Evolutionary conservation across 768 basidiomycete genomes (phyloP).

Genomic region (Termitomyces sp.): DNA sequence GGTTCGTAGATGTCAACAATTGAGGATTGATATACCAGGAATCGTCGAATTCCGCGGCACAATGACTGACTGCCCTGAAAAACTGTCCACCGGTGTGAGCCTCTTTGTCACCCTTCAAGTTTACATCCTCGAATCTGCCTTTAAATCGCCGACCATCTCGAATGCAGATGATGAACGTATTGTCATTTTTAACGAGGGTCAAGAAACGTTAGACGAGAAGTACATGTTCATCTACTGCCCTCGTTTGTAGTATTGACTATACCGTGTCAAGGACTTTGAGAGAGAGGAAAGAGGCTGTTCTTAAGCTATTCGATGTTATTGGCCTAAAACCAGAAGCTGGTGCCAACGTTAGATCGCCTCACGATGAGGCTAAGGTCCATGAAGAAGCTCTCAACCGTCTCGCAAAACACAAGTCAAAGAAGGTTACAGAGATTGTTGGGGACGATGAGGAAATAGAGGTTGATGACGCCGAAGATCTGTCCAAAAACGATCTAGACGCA

Average conservation of each 20-base stretch:
- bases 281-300: constrained; percentile 71
- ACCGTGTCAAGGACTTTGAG: constrained; percentile 43
- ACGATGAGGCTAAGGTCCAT: constrained; percentile 27
- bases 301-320: constrained; percentile 67
- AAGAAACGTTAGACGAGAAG: constrained; percentile 78
- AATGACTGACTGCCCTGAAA: constrained; percentile 73
- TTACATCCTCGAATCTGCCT: constrained; percentile 65
- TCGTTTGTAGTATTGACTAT: neutral
- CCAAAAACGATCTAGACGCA: constrained; percentile 71
- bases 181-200: constrained; percentile 63
- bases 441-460: constrained; percentile 81
- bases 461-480: constrained; percentile 78
- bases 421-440: constrained; percentile 64
- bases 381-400: constrained; percentile 37
- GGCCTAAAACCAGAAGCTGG: constrained; percentile 60
- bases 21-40: constrained; percentile 26
- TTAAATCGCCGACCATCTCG: constrained; percentile 39
- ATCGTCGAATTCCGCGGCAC: constrained; percentile 64
- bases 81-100: constrained; percentile 66
- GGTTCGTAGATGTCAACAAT: neutral
- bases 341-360: constrained; percentile 27
- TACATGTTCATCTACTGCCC: constrained; percentile 8
- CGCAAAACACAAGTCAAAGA: constrained; percentile 32
- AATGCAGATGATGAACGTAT: constrained; percentile 24
- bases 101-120: constrained; percentile 74